phyloP scores from a whole-genome alignment of 208 protist species.

The Tritrichomonas foetus region DNA sequence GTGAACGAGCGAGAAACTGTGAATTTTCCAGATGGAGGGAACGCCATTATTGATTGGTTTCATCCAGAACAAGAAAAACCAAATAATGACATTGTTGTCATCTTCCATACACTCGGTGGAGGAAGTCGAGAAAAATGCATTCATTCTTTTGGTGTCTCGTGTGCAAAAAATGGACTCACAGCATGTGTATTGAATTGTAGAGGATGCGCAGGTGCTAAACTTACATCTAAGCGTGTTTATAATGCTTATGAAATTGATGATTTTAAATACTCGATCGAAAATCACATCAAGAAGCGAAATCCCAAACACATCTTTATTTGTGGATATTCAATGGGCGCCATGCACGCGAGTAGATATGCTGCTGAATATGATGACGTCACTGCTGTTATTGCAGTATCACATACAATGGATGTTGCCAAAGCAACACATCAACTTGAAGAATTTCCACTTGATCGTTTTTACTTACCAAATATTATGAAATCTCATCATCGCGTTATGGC shows the following conservation, averaged over 20 bases:
- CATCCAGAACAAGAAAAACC: neutral
- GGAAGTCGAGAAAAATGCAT: neutral
- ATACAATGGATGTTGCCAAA: neutral
- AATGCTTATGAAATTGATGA: neutral
- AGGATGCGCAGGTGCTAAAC: neutral
- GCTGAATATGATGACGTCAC: neutral
- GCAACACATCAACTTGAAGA: neutral
- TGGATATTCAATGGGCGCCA: neutral
- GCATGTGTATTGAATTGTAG: neutral
- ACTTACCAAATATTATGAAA: neutral
- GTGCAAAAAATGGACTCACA: neutral
- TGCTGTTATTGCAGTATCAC: neutral
- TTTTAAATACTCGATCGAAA: neutral
- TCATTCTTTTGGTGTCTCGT: neutral
- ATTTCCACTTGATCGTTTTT: neutral
- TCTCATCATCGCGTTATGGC: neutral
- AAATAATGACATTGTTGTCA: neutral
- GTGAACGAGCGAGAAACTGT: neutral
- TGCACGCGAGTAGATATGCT: neutral
- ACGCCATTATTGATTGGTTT: neutral
- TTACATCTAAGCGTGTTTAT: neutral
- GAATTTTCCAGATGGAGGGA: neutral
- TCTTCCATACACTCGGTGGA: neutral
- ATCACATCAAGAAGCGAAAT: neutral
- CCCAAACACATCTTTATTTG: neutral